phyloP scores from a whole-genome alignment of 2,329 filamentous ascomycete species.

The Metarhizium album region DNA sequence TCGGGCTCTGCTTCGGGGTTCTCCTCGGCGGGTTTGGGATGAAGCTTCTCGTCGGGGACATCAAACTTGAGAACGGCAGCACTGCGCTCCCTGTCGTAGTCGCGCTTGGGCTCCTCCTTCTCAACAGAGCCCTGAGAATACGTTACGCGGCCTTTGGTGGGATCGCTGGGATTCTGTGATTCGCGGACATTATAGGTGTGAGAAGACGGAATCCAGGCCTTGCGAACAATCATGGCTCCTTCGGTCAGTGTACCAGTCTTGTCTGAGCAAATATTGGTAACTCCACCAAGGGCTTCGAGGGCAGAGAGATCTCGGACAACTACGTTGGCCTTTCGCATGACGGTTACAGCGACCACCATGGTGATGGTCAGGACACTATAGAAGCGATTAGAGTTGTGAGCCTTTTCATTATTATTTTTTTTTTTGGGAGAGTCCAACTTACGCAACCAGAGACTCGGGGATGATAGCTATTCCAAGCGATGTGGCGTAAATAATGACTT shows the following conservation, averaged over 20 bases:
- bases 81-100: conserved; percentile 50
- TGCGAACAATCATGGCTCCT: conserved; percentile 59
- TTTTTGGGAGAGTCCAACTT: conserved; percentile 15
- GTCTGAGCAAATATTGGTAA: conserved; percentile 64
- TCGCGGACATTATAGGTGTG: conserved; percentile 50
- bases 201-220: conserved; percentile 51
- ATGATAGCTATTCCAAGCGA: conserved; percentile 52
- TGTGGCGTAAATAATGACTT: conserved; percentile 48
- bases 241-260: conserved; percentile 62
- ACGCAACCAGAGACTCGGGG: conserved; percentile 54
- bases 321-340: conserved; percentile 54
- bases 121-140: conserved; percentile 25
- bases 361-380: conserved; percentile 54
- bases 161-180: conserved; percentile 49
- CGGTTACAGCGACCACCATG: conserved; percentile 54
- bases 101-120: conserved; percentile 33
- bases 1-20: conserved; percentile 23
- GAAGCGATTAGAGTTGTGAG: conserved; percentile 11
- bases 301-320: conserved; percentile 56
- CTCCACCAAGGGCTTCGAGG: conserved; percentile 58
- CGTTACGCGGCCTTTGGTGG: conserved; percentile 45
- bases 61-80: conserved; percentile 51
- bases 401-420: not conserved
- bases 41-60: conserved; percentile 45
- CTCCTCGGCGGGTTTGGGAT: conserved; percentile 19